Base-by-base conservation (phyloP, 139 green algal genomes). In the Pedinophyceae sp. region DNA sequence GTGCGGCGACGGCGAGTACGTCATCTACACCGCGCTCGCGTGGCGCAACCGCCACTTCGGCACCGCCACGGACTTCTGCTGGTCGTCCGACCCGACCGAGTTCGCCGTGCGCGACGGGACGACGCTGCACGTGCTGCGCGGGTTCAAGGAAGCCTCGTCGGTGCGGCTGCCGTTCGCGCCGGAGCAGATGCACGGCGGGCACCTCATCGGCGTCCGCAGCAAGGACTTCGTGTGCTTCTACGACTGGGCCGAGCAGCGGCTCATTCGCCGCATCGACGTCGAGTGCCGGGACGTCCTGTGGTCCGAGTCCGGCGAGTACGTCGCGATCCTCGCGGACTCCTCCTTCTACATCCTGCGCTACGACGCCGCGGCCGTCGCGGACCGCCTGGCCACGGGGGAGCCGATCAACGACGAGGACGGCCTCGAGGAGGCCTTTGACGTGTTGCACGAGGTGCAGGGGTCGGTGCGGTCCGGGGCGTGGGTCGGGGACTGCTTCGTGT, bases 31-130 rank as follows among this genome's bases (percentile, higher is more conserved):
- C 1, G 91, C 91, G 0, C 74, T 99, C 26, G 91, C 91, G 0
- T 99, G 91, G 91, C 73, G 91, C n/a, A 97, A 97, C 76, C 95
- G 96, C 74, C 76, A 66, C 17, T 98, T 96, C 61, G 91, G 91
- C 20, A 57, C 53, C 30, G 70, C 81, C 0, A 66, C 90, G 29
- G 87, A 98, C 58, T 95, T 97, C 72, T 84, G 77, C 16, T 99
- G 91, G 91, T 82, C 74, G 45, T 57, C 67, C 2, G 91, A 98
- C 60, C 73, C 73, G 28, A 92, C 78, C 51, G 81, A 93, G 40
- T 98, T 79, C 60, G 91, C 85, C 18, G 86, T 83, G 39, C 69
- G 82, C 15, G 81, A 90, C 65, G 61, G 60, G 25, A 72, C 55
- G 26, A 76, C 68, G 50, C 75, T 82, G 47, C 75, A 70, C 34